Conservation (phyloP, 495 filamentous ascomycete species). For the Copromyces sp. region DNA sequence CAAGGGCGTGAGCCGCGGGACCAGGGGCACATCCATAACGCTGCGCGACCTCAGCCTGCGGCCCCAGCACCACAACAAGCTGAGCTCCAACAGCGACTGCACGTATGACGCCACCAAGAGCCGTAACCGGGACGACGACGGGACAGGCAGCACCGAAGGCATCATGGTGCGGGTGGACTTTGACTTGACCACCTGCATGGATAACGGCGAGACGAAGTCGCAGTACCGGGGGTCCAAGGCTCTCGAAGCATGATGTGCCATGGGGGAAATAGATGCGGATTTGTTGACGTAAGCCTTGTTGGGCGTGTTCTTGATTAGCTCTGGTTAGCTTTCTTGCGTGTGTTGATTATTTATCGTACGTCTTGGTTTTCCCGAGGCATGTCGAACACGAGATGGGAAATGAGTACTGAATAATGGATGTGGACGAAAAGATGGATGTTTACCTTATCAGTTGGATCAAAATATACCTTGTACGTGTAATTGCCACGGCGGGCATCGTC, state of each 20-base stretch:
- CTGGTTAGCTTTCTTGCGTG: too few species aligned
- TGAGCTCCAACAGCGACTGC: neutral
- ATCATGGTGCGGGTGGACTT: constrained; percentile 11
- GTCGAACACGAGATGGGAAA: too few species aligned
- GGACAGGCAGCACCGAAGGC: constrained; percentile 5
- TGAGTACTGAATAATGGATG: too few species aligned
- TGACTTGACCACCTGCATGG: neutral
- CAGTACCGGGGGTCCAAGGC: neutral
- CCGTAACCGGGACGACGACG: neutral
- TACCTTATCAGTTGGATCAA: too few species aligned
- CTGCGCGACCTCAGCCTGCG: constrained; percentile 1
- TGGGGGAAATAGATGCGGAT: neutral
- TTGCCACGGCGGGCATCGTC: neutral
- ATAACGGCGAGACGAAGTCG: constrained; percentile 1
- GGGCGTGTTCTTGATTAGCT: too few species aligned
- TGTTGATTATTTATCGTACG: too few species aligned
- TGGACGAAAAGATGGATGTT: too few species aligned
- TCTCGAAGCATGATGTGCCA: neutral
- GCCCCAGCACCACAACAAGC: neutral
- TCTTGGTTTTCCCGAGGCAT: too few species aligned
- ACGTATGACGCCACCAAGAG: constrained; percentile 1
- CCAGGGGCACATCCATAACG: neutral
- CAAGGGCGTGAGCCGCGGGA: neutral
- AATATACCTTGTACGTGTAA: too few species aligned
- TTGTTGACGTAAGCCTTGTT: neutral